Base-by-base conservation (phyloP, 495 filamentous ascomycete genomes). In the Bacidia gigantensis region DNA sequence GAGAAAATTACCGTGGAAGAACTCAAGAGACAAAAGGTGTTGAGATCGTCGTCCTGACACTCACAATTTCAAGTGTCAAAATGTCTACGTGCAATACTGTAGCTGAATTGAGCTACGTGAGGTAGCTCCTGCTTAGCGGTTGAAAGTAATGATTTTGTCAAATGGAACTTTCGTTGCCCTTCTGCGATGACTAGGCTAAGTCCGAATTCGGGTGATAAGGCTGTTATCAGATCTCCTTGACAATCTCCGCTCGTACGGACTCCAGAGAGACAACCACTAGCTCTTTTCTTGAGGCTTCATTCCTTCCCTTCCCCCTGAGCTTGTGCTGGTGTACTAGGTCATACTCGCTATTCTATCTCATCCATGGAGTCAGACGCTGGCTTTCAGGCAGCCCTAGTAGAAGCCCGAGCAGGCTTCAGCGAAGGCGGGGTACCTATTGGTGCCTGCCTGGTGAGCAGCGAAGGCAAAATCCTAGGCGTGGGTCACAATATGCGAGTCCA, bases 391-490 rank as follows among this genome's bases (percentile, higher is more conserved):
- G 86, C 87, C n/a, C 65, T 89, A n/a, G 83, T 86, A 53, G 87
- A 93, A 62, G 85, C 86, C 0, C 78, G 72, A 58, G 65, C 73
- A 41, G 78, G 82, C 26, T 77, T 72, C 41, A 63, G 70, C n/a
- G 85, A 90, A 67, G 84, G 86, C 26, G 87, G 87, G 25, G 73
- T 92, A 1, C 87, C 87, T 61, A 92, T 92, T 50, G 87, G 87
- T 21, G 87, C 87, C 24, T 81, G 76, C 21, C 71, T 93, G 35
- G 74, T 89, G 3, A 75, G 78, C 41, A 75, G 73, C 38, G 77
- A 83, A 49, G 87, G 87, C 26, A 77, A 72, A 51, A 79, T 90
- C 38, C 73, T 92, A 1, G 85, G 84, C n/a, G 77, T 77, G 29
- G 86, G 86, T 7, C 87, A 86, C 60, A 92, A 92, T 58, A 82